Evolutionary conservation across 2,329 filamentous ascomycete genomes (phyloP).

Genomic region (Penicillium sclerotigenum): DNA sequence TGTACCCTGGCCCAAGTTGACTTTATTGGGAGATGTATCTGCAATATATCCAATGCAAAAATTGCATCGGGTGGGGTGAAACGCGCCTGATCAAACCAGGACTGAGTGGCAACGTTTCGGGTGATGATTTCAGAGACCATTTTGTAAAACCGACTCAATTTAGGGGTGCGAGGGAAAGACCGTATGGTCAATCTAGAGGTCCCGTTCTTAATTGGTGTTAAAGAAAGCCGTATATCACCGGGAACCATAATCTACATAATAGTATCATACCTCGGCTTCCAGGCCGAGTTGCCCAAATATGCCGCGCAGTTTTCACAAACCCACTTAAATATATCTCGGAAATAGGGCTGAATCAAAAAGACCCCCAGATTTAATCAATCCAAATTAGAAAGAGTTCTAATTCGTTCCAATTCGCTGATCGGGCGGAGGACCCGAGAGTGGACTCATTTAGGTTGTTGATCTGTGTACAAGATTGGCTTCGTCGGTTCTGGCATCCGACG

Average conservation of each 20-base stretch:
- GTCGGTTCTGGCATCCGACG: not conserved
- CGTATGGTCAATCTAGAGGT: not conserved
- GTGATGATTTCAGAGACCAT: not conserved
- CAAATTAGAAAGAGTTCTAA: not conserved
- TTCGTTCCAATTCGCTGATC: not conserved
- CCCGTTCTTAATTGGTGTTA: not conserved
- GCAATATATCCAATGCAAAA: conserved; percentile 22
- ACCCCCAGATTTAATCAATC: not conserved
- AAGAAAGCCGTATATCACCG: not conserved
- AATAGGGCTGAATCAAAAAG: not conserved
- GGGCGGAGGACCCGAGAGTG: not conserved
- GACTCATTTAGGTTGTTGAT: not conserved
- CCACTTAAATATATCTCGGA: not conserved
- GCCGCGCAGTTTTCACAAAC: not conserved
- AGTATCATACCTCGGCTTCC: not conserved
- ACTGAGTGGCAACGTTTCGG: not conserved
- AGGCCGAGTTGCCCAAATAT: not conserved
- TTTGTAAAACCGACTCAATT: not conserved
- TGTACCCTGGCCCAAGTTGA: conserved; percentile 34
- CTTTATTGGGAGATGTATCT: conserved; percentile 28
- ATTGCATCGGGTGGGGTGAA: conserved; percentile 21
- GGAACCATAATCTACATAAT: too few species aligned
- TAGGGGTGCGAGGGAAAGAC: not conserved
- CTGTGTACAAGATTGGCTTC: not conserved
- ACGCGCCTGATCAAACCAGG: conserved; percentile 12